phyloP scores from a whole-genome alignment of 495 filamentous ascomycete genomes.

The Aspergillus panamensis region DNA sequence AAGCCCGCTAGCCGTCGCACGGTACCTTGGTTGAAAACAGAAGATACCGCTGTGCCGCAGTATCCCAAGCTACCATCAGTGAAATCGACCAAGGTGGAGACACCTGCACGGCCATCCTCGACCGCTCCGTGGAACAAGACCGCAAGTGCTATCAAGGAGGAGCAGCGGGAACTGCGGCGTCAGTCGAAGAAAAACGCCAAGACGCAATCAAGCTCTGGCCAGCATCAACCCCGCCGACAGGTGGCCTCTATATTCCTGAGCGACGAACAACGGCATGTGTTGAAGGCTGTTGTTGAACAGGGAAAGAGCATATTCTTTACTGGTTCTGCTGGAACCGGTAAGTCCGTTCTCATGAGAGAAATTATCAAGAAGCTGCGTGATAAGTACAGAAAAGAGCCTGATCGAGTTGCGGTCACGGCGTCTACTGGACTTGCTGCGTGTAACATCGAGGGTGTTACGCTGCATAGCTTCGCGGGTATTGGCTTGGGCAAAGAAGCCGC shows the following conservation, averaged over 20 bases:
- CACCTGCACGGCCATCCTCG: constrained; percentile 32
- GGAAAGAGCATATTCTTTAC: constrained; percentile 95
- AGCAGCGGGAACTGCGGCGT: constrained; percentile 69
- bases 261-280: constrained; percentile 79
- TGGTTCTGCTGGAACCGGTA: constrained; percentile 94
- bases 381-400: constrained; percentile 69
- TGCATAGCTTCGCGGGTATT: constrained; percentile 95
- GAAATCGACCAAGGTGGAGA: constrained; percentile 28
- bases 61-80: constrained; percentile 10
- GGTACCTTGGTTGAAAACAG: constrained; percentile 51
- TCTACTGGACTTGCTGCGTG: constrained; percentile 95
- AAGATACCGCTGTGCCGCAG: constrained; percentile 14
- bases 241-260: constrained; percentile 68
- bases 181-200: constrained; percentile 52
- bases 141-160: constrained; percentile 75
- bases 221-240: constrained; percentile 29
- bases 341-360: constrained; percentile 90
- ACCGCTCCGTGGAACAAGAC: constrained; percentile 75
- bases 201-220: constrained; percentile 23
- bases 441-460: constrained; percentile 91
- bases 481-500: constrained; percentile 88
- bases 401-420: constrained; percentile 86
- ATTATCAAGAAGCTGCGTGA: constrained; percentile 77
- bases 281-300: constrained; percentile 70
- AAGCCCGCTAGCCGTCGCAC: constrained; percentile 49